Base-by-base conservation (phyloP, 768 basidiomycete genomes). In the Leccinum longicurvipes region DNA sequence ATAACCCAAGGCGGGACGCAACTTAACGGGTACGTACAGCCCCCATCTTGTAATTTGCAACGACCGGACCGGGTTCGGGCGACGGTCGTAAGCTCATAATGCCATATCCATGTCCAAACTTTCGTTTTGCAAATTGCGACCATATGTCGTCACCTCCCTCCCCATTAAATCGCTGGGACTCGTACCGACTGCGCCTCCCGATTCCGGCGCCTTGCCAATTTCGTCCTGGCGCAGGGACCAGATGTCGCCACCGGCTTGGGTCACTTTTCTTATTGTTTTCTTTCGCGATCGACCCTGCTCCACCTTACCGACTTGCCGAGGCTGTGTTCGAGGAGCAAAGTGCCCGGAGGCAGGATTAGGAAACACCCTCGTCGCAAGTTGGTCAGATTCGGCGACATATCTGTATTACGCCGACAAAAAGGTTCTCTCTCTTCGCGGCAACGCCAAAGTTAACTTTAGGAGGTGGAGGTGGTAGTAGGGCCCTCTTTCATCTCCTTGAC, bases 361-460 rank as follows among this genome's bases (percentile, higher is more conserved):
- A 27, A 50, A 6, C 48, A 28, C 1, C 0, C n/a, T 28, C 29
- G 3, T 31, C 19, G 47, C 24, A 31, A n/a, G 29, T 31, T 31
- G 21, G 2, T 24, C 44, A 45, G 8, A 23, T 24, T 7, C 14
- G 44, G 11, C 39, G 39, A 39, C 39, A 19, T 39, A 11, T 41
- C 39, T 7, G 39, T 19, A 19, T n/a, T 19, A 19, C 39, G 39
- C 39, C n/a, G 19, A 41, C 39, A 41, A 41, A 19, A 41, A 41
- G 39, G 23, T 46, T 53, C 61, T 34, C 29, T 21, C 55, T 63
- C 51, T 27, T 49, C 47, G 34, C 29, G 44, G 4, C 29, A 23
- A 42, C 11, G 29, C 47, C 25, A 19, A 58, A 36, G 42, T 24
- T 42, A 57, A 28, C 34, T 36, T 50, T 46, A 23, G 31, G 47